A percentile compares a stretch with the other conserved stretches of the same genome.
These are phyloP conservation scores for Canariomyces notabilis DNA, from an alignment of 2,329 filamentous ascomycete genomes.

Conservation along the genomic window DNA sequence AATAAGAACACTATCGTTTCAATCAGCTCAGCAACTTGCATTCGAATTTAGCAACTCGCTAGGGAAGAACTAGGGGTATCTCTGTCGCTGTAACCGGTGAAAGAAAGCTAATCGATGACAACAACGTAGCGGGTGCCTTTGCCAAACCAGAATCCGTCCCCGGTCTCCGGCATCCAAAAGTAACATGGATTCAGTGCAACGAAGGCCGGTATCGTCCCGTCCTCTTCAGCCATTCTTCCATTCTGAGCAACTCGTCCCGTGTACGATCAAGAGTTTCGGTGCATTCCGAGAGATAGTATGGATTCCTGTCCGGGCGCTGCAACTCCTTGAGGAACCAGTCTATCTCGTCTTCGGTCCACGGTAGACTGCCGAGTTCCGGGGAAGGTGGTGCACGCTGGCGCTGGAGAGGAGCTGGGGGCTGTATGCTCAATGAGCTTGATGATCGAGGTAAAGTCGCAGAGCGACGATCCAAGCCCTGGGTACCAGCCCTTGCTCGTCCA, in stretches of 20 bases:
- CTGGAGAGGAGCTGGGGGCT: not conserved
- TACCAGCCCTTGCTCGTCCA: not conserved
- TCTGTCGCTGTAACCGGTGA: not conserved
- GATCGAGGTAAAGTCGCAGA: not conserved
- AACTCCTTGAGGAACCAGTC: constrained; percentile 7
- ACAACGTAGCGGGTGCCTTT: not conserved
- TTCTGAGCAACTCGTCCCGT: constrained; percentile 2
- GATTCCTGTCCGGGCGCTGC: not conserved
- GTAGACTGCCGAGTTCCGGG: not conserved
- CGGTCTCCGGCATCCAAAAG: no score
- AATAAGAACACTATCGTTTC: no score
- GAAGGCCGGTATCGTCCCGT: constrained; percentile 1
- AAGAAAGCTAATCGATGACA: not conserved
- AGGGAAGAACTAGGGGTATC: not conserved
- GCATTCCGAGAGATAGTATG: not conserved
- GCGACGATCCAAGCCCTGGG: not conserved
- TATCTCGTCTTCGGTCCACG: constrained; percentile 6
- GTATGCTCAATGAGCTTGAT: not conserved
- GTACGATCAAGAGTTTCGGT: constrained; percentile 6
- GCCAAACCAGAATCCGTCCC: not conserved
- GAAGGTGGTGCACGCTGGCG: not conserved
- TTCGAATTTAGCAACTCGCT: no score
- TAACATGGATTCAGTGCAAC: no score
- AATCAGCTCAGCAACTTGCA: no score
- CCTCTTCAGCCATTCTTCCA: constrained; percentile 6